Evolutionary conservation across 441 rosid species (phyloP), one percentile per base, ranked within the genome.

Genomic region (Populus hybrid): DNA sequence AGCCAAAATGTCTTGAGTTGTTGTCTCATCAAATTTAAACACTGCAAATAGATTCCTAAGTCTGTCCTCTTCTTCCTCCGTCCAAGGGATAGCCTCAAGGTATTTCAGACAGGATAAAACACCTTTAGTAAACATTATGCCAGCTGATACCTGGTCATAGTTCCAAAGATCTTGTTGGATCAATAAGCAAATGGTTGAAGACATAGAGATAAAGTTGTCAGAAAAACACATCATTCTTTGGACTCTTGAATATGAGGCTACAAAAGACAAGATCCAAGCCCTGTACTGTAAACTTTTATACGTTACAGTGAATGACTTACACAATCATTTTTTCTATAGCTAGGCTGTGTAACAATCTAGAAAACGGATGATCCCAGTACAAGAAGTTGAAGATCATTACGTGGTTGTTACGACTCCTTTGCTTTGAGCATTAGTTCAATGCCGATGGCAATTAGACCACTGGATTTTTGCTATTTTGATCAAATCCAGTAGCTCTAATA

Each of bases 51-150:
- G 57, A 77, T 79, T 81, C 82, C 95, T 87, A 78, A 94, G 73
- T 75, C 90, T 93, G 77, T 94, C 94, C 86, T 93, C 98, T 87
- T 93, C 98, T 40, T 92, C 98, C 84, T 93, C 99, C 2, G 93
- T 89, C 97, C 99, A 94, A 8, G 95, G 98, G 88, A 93, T 93
- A 82, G 87, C 95, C 82, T 92, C 98, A 50, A 92, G 87, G 87
- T 92, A 93, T 75, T 91, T 89, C 77, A 94, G 83, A 86, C 97
- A 92, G 68, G 93, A 90, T 3, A 72, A 69, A 72, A 89, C 85
- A 78, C 92, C 93, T 85, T 82, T 87, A 21, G 77, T 81, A 78
- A 94, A 92, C 83, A 73, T 88, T 74, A 93, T 90, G 77, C 95
- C 83, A 73, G 90, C 90, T 20, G 94, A 88, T 46, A 92, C 94